Base-by-base conservation (phyloP, 2,329 filamentous ascomycete genomes). In the Claviceps humidiphila region DNA sequence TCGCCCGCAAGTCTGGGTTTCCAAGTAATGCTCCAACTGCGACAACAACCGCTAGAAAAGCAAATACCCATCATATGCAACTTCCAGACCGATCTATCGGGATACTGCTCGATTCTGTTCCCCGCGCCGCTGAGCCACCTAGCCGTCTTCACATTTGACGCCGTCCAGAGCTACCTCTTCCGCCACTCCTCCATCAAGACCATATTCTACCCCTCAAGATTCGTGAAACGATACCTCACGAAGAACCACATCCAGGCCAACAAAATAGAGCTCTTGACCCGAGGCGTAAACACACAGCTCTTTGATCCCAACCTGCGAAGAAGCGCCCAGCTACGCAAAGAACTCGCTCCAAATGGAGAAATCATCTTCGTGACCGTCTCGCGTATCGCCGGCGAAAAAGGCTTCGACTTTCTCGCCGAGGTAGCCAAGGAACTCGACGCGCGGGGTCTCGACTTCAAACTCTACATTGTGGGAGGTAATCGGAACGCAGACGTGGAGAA, bases 71-170 rank as follows among this genome's bases (percentile, higher is more conserved):
- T 84, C 1, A 71, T 86, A 44, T 76, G 82, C 62, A 87, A 86
- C 63, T 87, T 85, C 57, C 83, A 87, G 64, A 87, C 83, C 1
- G 83, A 87, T 61, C 68, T 87, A 9, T 78, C 81, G 0, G 81
- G 81, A 1, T 87, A 87, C 63, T 82, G 80, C 59, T 74, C 77
- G 48, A 84, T 87, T 49, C 69, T 87, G n/a, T 84, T 87, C 55
- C 81, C 82, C 0, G 68, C 72, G 1, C 81, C 80, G 0, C 69
- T 87, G 17, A 79, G 80, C 58, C 66, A 67, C 11, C 73, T 83
- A 53, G 82, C 80, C 4, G 80, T 82, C 47, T 81, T 75, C 64
- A 70, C 82, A 11, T 78, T 86, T 52, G 74, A 76, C 16, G 67
- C 74, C 1, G 81, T 85, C 1, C 81, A 87, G 64, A 81, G 81